Percentiles rank a stretch among this genome's conserved stretches.
Evolutionary conservation across 345 rosid species (phyloP).

Genomic region (Ceriops tagal): DNA sequence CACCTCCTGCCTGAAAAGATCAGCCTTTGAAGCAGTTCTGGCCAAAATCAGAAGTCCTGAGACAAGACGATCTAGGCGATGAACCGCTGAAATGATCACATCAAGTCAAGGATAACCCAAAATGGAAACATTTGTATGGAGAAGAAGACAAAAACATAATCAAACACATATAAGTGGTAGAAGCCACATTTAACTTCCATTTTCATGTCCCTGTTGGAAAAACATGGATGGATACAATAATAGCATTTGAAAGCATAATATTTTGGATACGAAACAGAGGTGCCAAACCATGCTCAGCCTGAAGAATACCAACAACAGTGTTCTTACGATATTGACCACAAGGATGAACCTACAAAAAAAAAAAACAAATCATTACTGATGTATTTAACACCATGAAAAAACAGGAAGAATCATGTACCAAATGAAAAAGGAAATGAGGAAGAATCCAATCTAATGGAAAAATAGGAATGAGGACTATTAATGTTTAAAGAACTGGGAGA

Average conservation of each 20-base stretch:
- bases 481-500: background rate
- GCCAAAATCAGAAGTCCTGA: slow-evolving; percentile 92
- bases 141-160: background rate
- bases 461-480: background rate
- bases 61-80: slow-evolving; percentile 80
- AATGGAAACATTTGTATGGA: background rate
- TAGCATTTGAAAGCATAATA: slow-evolving; percentile 1
- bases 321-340: slow-evolving; percentile 97
- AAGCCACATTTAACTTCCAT: too few relatives aligned
- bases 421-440: background rate
- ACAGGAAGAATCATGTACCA: too few relatives aligned
- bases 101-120: slow-evolving; percentile 35
- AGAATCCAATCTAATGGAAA: slow-evolving; percentile 5
- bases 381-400: too few relatives aligned
- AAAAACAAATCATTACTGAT: background rate
- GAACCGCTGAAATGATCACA: slow-evolving; percentile 51
- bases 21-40: slow-evolving; percentile 77
- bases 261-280: slow-evolving; percentile 81
- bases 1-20: slow-evolving; percentile 83
- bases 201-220: background rate
- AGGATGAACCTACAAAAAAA: slow-evolving; percentile 68
- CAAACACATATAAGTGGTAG: background rate
- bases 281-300: slow-evolving; percentile 76
- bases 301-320: slow-evolving; percentile 91
- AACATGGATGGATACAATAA: background rate